A percentile compares a stretch with the other conserved stretches of the same genome.
phyloP scores from a whole-genome alignment of 2,329 filamentous ascomycete species.

The Fusarium tjaetaba region DNA sequence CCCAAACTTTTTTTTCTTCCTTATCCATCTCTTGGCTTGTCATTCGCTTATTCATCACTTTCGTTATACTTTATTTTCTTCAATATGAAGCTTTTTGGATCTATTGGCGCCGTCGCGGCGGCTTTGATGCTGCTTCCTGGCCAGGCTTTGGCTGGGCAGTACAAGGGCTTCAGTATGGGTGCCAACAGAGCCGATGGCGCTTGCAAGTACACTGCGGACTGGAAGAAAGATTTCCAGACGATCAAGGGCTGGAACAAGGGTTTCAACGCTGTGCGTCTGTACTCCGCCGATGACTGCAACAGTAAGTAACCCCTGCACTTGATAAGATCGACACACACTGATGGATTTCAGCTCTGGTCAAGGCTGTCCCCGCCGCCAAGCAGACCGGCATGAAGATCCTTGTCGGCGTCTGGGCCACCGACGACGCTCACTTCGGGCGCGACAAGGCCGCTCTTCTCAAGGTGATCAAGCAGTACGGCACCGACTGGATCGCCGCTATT shows the following conservation, averaged over 20 bases:
- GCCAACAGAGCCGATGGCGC: conserved; percentile 37
- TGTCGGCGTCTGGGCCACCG: conserved; percentile 38
- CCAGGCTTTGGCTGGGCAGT: conserved; percentile 35
- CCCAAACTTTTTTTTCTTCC: neutral
- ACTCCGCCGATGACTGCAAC: conserved; percentile 36
- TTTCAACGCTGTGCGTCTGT: conserved; percentile 40
- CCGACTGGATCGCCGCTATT: conserved; percentile 39
- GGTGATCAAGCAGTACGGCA: conserved; percentile 40
- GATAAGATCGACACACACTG: no score
- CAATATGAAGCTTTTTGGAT: conserved; percentile 35
- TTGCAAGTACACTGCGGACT: conserved; percentile 39
- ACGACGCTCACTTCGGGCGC: conserved; percentile 36
- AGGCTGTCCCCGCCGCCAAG: conserved; percentile 41
- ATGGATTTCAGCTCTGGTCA: conserved; percentile 3
- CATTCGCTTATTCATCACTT: conserved; percentile 15
- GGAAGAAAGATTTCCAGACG: conserved; percentile 41
- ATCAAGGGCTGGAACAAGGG: conserved; percentile 42
- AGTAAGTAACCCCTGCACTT: conserved; percentile 13
- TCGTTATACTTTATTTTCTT: neutral
- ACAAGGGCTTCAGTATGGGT: conserved; percentile 41
- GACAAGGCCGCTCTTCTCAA: conserved; percentile 40
- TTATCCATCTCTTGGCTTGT: neutral
- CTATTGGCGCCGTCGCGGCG: conserved; percentile 26
- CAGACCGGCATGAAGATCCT: conserved; percentile 38
- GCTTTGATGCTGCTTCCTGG: conserved; percentile 32